Evolutionary conservation across 164 flowering plant genomes (phyloP), one percentile per base, ranked within the genome.

Genomic region (Liriodendron chinense): DNA sequence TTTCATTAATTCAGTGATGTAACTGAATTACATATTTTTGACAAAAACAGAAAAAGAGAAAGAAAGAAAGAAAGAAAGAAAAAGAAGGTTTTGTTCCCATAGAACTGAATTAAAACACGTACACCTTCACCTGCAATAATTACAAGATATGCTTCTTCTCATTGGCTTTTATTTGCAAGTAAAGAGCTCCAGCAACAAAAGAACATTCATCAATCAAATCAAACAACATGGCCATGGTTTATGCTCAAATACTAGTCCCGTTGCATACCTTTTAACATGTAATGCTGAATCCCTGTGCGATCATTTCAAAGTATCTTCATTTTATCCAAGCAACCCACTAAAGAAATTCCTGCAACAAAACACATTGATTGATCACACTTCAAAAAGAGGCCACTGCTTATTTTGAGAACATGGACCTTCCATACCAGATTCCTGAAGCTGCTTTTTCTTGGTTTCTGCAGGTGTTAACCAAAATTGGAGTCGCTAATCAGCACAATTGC

Each of bases 341-440:
- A 91, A 77, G 86, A 91, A 90, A 69, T 86, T 87, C 94, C n/a
- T n/a, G n/a, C n/a, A n/a, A n/a, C n/a, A 74, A 72, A 10, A 75
- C 22, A 72, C 71, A 62, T 49, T 1, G 18, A 71, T 10, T 21
- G 68, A 28, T 75, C 26, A 67, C 28, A 65, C 59, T 43, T 43
- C 66, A 26, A n/a, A 53, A 47, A 18, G 16, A 1, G n/a, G 47
- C 26, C 21, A 62, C 59, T 70, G 6, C 20, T n/a, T 18, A 23
- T 50, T 10, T 34, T 21, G 7, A 59, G 43, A 65, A 21, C 21
- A 50, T 65, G 71, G 47, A 59, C 43, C 20, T 75, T 74, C 49
- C 81, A 80, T 82, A 92, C 97, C 96, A 92, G 49, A 92, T 25
- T 83, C 97, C 94, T 9, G 91, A 73, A 18, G 86, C 23, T 59